phyloP scores from a whole-genome alignment of 1,139 yeast species.

The Protomyces arabidopsidicola region DNA sequence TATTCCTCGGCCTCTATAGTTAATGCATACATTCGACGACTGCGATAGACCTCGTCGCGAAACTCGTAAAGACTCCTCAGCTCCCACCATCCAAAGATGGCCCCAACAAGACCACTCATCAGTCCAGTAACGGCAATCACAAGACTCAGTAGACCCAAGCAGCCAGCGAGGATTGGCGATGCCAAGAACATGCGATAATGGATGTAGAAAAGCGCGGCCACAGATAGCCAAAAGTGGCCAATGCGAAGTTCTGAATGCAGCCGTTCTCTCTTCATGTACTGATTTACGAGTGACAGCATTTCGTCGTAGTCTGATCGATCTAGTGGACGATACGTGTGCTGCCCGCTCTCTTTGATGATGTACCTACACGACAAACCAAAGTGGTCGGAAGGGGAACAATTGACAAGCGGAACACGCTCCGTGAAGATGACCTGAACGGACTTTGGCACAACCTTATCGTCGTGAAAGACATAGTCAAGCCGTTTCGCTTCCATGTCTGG shows the following conservation, averaged over 20 bases:
- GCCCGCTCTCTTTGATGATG: conserved; percentile 15
- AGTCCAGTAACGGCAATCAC: conserved; percentile 61
- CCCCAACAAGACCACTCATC: conserved; percentile 72
- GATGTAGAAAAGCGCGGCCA: conserved; percentile 50
- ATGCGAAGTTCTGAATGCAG: conserved; percentile 64
- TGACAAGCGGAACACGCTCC: conserved; percentile 33
- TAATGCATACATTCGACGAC: background rate
- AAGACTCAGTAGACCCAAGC: conserved; percentile 49
- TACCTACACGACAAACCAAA: conserved; percentile 51
- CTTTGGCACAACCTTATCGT: conserved; percentile 54
- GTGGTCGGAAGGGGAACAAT: conserved; percentile 83
- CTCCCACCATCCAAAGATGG: conserved; percentile 73
- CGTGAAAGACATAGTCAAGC: conserved; percentile 82
- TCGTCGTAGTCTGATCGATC: conserved; percentile 46
- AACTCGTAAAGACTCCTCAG: conserved; percentile 67
- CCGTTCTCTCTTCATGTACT: conserved; percentile 53
- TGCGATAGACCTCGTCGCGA: conserved; percentile 23
- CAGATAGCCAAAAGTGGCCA: conserved; percentile 57
- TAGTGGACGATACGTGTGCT: conserved; percentile 16
- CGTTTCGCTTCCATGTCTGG: conserved; percentile 69
- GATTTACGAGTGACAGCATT: conserved; percentile 51
- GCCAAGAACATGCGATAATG: conserved; percentile 51
- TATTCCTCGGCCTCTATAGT: background rate
- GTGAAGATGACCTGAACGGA: conserved; percentile 58
- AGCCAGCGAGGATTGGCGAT: conserved; percentile 47